phyloP scores from a whole-genome alignment of 495 filamentous ascomycete species.

The Xylaria acuta region DNA sequence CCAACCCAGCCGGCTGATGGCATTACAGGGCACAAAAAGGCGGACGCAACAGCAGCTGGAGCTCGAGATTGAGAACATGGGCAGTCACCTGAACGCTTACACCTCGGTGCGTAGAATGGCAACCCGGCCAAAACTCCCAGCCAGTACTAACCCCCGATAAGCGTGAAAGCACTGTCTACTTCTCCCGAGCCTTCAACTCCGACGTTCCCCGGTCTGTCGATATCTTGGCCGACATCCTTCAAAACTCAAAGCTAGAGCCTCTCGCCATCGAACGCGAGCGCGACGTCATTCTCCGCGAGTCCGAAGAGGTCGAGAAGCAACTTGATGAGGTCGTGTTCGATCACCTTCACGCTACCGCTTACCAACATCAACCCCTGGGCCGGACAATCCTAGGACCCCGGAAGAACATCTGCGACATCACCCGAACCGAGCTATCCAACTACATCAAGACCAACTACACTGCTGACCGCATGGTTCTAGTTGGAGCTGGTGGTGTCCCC shows the following conservation, averaged over 20 bases:
- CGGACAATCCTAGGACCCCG: constrained; percentile 97
- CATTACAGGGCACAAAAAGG: constrained; percentile 78
- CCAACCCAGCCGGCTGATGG: constrained; percentile 32
- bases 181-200: constrained; percentile 97
- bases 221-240: constrained; percentile 98
- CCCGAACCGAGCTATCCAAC: constrained; percentile 82
- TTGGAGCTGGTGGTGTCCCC: constrained; percentile 91
- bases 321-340: constrained; percentile 99
- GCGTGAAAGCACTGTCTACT: constrained; percentile 99
- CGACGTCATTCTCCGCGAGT: constrained; percentile 97
- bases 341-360: constrained; percentile 97
- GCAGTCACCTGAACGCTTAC: constrained; percentile 98
- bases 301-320: constrained; percentile 99
- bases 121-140: constrained; percentile 16
- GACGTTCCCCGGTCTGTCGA: constrained; percentile 95
- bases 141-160: constrained; percentile 52
- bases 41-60: constrained; percentile 95
- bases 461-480: constrained; percentile 98
- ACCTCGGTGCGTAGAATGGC: constrained; percentile 79
- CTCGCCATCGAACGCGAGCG: constrained; percentile 94
- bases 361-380: constrained; percentile 92
- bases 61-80: constrained; percentile 99
- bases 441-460: constrained; percentile 99
- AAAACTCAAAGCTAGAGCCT: constrained; percentile 96
- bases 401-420: constrained; percentile 97